Percentiles rank a stretch among this genome's conserved stretches.
These are phyloP conservation scores for Quercus aquifolioides DNA, from an alignment of 306 rosid genomes.

Conservation along the genomic window DNA sequence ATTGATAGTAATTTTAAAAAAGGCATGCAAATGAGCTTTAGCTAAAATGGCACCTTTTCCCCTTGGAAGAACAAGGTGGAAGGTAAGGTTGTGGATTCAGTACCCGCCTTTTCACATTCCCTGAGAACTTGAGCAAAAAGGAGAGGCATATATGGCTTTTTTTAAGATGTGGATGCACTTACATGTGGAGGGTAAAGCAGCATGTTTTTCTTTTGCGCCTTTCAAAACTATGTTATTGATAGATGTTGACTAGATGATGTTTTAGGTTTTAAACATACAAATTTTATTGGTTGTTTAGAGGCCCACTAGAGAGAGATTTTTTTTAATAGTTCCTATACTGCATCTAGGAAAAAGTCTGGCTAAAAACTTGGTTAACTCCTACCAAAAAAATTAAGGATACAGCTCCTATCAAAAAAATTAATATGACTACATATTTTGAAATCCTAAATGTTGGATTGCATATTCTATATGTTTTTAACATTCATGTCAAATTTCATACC, in stretches of 20 bases:
- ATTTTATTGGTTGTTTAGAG: neutral
- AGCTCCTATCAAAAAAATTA: no score
- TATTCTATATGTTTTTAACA: no score
- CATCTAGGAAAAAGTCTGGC: neutral
- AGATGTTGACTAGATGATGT: neutral
- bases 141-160: neutral
- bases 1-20: neutral
- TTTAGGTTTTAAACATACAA: neutral
- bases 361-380: no score
- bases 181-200: neutral
- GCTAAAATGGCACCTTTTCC: neutral
- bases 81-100: no score
- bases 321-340: neutral
- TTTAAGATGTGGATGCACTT: neutral
- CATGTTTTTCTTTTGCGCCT: neutral
- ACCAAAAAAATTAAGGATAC: no score
- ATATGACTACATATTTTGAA: no score
- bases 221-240: neutral
- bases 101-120: neutral
- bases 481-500: no score
- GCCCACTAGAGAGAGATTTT: neutral
- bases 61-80: no score
- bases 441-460: no score
- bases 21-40: no score
- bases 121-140: neutral